Conservation (phyloP, 2,329 filamentous ascomycete species). For the Talaromyces marneffei region DNA sequence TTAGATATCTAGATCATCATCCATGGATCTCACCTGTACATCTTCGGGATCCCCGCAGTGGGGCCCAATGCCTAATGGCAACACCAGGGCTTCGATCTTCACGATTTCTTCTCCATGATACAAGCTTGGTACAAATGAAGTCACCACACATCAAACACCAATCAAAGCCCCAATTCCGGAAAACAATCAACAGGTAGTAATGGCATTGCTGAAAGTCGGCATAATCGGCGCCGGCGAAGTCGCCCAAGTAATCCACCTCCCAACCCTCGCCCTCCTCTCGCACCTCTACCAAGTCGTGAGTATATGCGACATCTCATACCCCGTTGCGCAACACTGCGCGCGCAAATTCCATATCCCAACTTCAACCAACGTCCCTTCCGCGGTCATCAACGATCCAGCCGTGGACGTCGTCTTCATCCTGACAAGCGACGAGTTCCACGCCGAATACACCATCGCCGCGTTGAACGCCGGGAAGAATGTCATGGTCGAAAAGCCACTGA, state of each 20-base stretch:
- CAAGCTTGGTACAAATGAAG: no score
- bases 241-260: constrained; percentile 51
- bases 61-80: neutral
- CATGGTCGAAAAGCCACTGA: constrained; percentile 56
- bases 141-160: neutral
- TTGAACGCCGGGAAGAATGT: constrained; percentile 51
- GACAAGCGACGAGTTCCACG: constrained; percentile 53
- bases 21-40: neutral
- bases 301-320: constrained; percentile 45
- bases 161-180: neutral
- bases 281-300: constrained; percentile 43
- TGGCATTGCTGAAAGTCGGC: constrained; percentile 25
- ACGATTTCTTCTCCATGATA: neutral
- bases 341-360: constrained; percentile 19
- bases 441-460: constrained; percentile 47
- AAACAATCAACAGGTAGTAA: no score
- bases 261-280: constrained; percentile 42
- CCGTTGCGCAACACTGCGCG: constrained; percentile 12
- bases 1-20: no score
- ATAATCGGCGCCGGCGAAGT: constrained; percentile 40
- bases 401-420: constrained; percentile 52
- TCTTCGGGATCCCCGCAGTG: neutral
- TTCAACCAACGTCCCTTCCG: constrained; percentile 33
- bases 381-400: constrained; percentile 39
- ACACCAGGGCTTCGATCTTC: neutral